These are phyloP conservation scores for Tylopilus orsonianus DNA, from an alignment of 1,284 basidiomycete species.

Conservation along the genomic window DNA sequence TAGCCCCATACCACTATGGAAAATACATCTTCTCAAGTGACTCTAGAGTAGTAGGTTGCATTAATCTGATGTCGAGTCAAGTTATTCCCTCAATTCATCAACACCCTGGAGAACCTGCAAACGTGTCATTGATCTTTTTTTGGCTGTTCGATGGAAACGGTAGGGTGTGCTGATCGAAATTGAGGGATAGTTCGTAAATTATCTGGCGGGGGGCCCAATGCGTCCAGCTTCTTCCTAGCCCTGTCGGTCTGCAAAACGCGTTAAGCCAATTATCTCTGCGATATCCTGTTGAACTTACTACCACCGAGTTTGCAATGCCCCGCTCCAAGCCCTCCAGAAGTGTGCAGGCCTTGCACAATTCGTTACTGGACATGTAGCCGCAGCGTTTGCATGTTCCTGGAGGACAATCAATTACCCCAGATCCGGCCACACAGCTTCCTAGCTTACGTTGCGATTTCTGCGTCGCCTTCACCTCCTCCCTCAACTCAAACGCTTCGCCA, in stretches of 20 bases:
- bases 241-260: slow-evolving; percentile 54
- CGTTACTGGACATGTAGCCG: slow-evolving; percentile 91
- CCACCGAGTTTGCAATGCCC: slow-evolving; percentile 66
- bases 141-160: slow-evolving; percentile 30
- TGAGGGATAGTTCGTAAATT: slow-evolving; percentile 68
- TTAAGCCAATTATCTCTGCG: background rate
- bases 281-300: slow-evolving; percentile 48
- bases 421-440: background rate
- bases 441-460: slow-evolving; percentile 78
- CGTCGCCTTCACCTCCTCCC: slow-evolving; percentile 72
- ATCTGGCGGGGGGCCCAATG: slow-evolving; percentile 55
- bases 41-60: background rate
- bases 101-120: no score
- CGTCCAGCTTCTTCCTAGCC: slow-evolving; percentile 60
- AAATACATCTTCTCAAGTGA: background rate
- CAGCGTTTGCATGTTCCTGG: slow-evolving; percentile 86
- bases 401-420: background rate
- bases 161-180: slow-evolving; percentile 43
- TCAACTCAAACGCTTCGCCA: slow-evolving; percentile 85
- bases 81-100: no score
- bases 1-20: background rate
- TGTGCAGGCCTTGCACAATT: slow-evolving; percentile 91
- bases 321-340: slow-evolving; percentile 89
- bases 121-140: slow-evolving; percentile 8
- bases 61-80: slow-evolving; percentile 3